These are phyloP conservation scores for Penicillium paxilli DNA, from an alignment of 495 filamentous ascomycete genomes.

Conservation along the genomic window DNA sequence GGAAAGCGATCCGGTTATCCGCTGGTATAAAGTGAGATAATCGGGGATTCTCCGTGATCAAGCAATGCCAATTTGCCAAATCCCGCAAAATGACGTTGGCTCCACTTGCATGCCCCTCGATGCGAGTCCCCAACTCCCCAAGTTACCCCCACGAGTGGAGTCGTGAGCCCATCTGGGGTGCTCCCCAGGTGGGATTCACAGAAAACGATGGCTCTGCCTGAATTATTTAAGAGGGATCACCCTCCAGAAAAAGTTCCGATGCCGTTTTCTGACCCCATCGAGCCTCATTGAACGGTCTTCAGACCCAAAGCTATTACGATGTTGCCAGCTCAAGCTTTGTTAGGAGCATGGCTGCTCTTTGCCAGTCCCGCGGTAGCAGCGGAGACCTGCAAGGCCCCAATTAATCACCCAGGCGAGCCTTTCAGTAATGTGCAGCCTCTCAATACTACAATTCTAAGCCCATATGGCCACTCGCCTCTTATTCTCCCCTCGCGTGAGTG, in stretches of 20 bases:
- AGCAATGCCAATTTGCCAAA: background rate
- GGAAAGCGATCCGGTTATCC: background rate
- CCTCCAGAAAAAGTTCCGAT: background rate
- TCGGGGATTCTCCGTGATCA: background rate
- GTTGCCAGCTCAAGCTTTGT: background rate
- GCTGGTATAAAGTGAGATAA: background rate
- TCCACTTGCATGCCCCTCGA: background rate
- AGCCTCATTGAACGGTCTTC: background rate
- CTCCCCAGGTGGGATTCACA: background rate
- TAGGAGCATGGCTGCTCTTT: background rate
- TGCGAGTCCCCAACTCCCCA: background rate
- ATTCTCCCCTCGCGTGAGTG: slow-evolving; percentile 25
- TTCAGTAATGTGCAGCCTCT: slow-evolving; percentile 27
- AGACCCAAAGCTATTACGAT: background rate
- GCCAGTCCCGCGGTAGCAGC: background rate
- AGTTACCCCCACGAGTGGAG: background rate
- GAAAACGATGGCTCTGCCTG: background rate
- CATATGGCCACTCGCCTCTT: slow-evolving; percentile 24
- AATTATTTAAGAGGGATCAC: background rate
- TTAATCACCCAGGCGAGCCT: background rate
- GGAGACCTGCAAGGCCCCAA: background rate
- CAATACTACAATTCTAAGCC: slow-evolving; percentile 24
- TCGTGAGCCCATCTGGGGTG: background rate
- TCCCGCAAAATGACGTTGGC: background rate
- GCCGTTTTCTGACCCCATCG: background rate